Base-by-base conservation (phyloP, 306 rosid species). In the Vicia sativa region DNA sequence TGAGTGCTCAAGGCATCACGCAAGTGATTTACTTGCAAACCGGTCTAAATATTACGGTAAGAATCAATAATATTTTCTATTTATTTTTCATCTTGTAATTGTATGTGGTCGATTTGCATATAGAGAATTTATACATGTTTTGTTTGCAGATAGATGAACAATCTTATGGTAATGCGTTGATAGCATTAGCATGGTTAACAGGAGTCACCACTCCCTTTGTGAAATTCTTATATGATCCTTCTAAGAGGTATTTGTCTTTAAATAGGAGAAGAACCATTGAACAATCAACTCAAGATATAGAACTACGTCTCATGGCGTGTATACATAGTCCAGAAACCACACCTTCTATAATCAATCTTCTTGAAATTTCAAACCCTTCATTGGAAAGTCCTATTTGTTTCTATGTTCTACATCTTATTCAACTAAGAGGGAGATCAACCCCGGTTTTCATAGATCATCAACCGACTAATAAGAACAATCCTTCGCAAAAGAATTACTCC, bases 1-100 rank as follows among this genome's bases (percentile, higher is more conserved):
- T 87, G 79, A 61, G 83, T 82, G 25, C 85, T 19, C 87, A 76
- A 57, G 96, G 92, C 65, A 68, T 87, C 66, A 69, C 85, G 11
- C 87, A 84, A 0, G 39, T 84, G 41, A 65, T 84, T 13, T 6
- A 61, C 41, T 18, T 81, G 16, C 88, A 84, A 13, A 43, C 48
- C 9, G 71, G 48, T 14, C 11, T 58, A 12, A 4, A 73, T 14
- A 71, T 76, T 49, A 2, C 0, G 0, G 96, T 89, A 84, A 78
- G 80, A 10, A 60, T 60, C 29, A 16, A 0, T 37, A 58, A 57
- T 15, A 4, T 9, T 9, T 15, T 19, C 4, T 7, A 4, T 58
- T 35, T 15, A 18, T 10, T 60, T 35, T 3, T 4, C 16, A 55
- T 26, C 37, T 12, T 55, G 37, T 26, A 54, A 10, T 11, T 54